Percentiles rank a stretch among this genome's conserved stretches.
phyloP scores from a whole-genome alignment of 306 rosid genomes.

The Cicer chorassanicum region DNA sequence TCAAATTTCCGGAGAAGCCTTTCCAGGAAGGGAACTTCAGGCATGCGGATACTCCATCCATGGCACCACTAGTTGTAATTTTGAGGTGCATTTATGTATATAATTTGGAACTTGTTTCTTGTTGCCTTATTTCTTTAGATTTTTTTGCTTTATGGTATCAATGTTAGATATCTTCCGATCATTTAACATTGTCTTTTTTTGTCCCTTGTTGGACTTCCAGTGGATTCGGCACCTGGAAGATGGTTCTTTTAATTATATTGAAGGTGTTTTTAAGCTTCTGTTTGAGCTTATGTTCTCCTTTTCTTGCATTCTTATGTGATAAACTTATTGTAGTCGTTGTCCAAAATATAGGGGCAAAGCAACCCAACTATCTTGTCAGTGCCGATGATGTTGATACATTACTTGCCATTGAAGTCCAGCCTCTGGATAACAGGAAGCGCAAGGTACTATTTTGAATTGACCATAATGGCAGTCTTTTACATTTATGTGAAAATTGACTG shows the following conservation, averaged over 20 bases:
- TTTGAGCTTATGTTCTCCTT: conserved; percentile 26
- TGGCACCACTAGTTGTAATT: conserved; percentile 94
- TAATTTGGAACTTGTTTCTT: conserved; percentile 36
- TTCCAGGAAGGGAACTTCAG: conserved; percentile 92
- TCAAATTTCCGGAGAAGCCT: conserved; percentile 88
- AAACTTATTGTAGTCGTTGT: conserved; percentile 44
- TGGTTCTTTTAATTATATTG: conserved; percentile 89
- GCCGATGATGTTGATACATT: conserved; percentile 89
- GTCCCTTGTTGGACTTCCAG: conserved; percentile 55
- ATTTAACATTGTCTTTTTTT: conserved; percentile 40
- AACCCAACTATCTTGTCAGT: conserved; percentile 85
- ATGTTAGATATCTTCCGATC: conserved; percentile 36
- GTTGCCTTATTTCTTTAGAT: conserved; percentile 33
- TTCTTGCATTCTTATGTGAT: conserved; percentile 26
- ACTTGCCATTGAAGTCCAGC: conserved; percentile 96
- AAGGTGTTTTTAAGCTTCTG: conserved; percentile 61
- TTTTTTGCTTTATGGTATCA: conserved; percentile 15
- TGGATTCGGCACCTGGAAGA: conserved; percentile 92
- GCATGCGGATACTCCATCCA: conserved; percentile 82
- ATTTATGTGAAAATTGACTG: conserved; percentile 26
- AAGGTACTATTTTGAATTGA: conserved; percentile 60
- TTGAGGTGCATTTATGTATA: conserved; percentile 71
- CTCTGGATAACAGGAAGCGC: conserved; percentile 92
- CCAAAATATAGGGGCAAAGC: conserved; percentile 77
- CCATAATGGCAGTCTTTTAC: conserved; percentile 26